phyloP scores from a whole-genome alignment of 345 rosid species.

The Hypericum perforatum region DNA sequence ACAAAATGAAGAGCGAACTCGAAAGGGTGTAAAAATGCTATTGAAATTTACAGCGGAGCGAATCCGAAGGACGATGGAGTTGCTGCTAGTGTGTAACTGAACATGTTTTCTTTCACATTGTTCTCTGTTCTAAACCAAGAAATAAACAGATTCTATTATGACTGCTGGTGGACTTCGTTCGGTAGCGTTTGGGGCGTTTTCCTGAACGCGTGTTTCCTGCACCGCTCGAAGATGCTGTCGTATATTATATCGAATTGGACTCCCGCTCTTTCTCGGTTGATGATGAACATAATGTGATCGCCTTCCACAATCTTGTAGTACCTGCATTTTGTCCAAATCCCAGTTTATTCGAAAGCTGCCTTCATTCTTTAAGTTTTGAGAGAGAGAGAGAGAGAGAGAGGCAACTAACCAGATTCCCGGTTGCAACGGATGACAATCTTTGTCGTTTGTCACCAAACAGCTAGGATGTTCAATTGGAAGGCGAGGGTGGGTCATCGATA shows the following conservation, averaged over 20 bases:
- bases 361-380: background rate
- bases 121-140: too few species aligned
- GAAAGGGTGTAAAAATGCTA: too few species aligned
- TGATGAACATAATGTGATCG: constrained; percentile 71
- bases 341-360: background rate
- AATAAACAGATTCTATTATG: too few species aligned
- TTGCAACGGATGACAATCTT: constrained; percentile 53
- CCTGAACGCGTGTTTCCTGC: constrained; percentile 77
- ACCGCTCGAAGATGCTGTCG: constrained; percentile 85
- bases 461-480: constrained; percentile 68
- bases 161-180: constrained; percentile 5
- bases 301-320: constrained; percentile 85
- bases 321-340: constrained; percentile 32
- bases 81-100: too few species aligned
- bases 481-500: constrained; percentile 92
- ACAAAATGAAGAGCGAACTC: too few species aligned
- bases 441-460: constrained; percentile 36
- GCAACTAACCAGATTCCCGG: constrained; percentile 84
- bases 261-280: constrained; percentile 89
- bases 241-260: constrained; percentile 78
- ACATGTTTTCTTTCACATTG: too few species aligned
- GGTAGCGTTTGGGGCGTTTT: constrained; percentile 49
- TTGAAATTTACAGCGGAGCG: too few species aligned
- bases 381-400: background rate
- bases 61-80: too few species aligned